Percentiles rank a stretch among this genome's conserved stretches.
Conservation (phyloP, 352 stramenopile genomes). For the Phytophthora kernoviae region DNA sequence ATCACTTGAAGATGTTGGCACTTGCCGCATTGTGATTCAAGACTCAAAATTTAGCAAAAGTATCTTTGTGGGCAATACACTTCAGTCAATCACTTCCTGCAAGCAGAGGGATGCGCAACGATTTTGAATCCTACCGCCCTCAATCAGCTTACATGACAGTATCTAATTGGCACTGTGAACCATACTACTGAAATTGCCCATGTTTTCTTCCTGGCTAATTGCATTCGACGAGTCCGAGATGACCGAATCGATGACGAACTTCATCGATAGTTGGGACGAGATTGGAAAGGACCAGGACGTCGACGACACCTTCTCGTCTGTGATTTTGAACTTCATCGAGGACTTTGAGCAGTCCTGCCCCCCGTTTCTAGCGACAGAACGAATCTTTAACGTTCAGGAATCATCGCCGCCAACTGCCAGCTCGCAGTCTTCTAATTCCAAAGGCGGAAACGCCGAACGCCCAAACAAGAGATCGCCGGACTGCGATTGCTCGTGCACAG, state of each 20-base stretch:
- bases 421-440: neutral
- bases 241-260: neutral
- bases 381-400: neutral
- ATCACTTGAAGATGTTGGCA: no score
- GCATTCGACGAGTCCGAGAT: neutral
- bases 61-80: no score
- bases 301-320: neutral
- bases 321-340: neutral
- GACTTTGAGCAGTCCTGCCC: neutral
- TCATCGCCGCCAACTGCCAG: neutral
- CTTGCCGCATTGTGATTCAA: no score
- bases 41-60: no score
- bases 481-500: constrained; percentile 10
- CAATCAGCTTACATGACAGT: neutral
- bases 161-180: neutral
- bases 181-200: neutral
- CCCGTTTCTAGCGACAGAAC: no score
- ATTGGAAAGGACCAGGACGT: neutral
- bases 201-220: neutral
- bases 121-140: no score
- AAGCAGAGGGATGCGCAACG: no score
- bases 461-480: constrained; percentile 17
- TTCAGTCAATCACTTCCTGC: no score
- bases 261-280: constrained; percentile 3
- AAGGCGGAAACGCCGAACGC: constrained; percentile 7